A percentile compares a stretch with the other conserved stretches of the same genome.
Conservation (phyloP, 805 yeast genomes). For the Cyberlindnera bimundalis region DNA sequence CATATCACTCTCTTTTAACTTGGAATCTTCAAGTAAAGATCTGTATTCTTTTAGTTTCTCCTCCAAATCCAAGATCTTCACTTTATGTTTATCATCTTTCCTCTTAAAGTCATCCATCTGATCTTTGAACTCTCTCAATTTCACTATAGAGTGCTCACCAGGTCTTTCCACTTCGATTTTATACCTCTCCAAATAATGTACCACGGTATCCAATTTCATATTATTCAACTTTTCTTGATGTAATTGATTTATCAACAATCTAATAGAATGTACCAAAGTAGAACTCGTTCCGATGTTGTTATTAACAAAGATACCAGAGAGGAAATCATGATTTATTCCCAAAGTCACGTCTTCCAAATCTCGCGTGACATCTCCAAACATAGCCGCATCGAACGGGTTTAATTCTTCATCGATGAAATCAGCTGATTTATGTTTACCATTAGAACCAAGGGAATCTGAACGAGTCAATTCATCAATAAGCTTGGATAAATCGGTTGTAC, state of each 20-base stretch:
- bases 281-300: constrained; percentile 57
- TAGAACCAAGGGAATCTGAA: neutral
- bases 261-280: constrained; percentile 52
- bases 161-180: constrained; percentile 20
- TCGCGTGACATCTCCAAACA: constrained; percentile 54
- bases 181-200: constrained; percentile 51
- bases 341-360: constrained; percentile 48
- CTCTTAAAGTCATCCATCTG: constrained; percentile 2
- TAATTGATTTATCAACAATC: constrained; percentile 50
- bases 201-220: constrained; percentile 50
- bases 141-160: neutral
- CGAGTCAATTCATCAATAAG: constrained; percentile 12
- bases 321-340: constrained; percentile 44
- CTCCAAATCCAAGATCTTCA: constrained; percentile 6
- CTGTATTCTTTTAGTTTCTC: neutral
- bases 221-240: constrained; percentile 58
- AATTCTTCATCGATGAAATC: constrained; percentile 22
- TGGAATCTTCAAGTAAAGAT: neutral
- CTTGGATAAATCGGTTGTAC: constrained; percentile 21
- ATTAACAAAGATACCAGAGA: constrained; percentile 56
- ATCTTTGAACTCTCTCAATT: constrained; percentile 1
- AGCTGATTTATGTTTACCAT: constrained; percentile 1
- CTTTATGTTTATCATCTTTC: constrained; percentile 6
- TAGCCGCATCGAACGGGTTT: constrained; percentile 50
- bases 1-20: neutral